Conservation (phyloP, 225 moss, liverwort and hornwort genomes). For the Antitrichia curtipendula region DNA sequence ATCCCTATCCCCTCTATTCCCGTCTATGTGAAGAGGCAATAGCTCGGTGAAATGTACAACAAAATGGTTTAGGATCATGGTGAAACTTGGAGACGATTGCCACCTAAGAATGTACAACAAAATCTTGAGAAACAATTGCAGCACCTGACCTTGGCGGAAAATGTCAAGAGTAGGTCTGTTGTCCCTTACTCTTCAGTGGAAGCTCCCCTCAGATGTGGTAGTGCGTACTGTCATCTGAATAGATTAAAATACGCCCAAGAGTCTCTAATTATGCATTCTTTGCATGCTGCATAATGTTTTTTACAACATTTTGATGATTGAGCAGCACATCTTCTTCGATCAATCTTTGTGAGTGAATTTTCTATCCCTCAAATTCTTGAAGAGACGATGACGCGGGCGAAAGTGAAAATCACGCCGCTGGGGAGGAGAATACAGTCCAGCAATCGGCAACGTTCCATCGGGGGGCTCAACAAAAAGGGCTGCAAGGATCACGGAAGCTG, state of each 20-base stretch:
- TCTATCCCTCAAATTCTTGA: background rate
- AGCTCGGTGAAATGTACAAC: background rate
- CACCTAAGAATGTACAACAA: background rate
- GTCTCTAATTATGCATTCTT: background rate
- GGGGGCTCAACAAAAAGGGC: background rate
- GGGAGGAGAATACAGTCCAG: background rate
- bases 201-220: background rate
- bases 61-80: background rate
- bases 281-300: background rate
- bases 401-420: constrained; percentile 22
- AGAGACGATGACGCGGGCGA: constrained; percentile 26
- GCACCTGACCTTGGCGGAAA: background rate
- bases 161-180: background rate
- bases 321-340: background rate
- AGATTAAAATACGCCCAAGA: background rate
- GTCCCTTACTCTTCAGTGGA: background rate
- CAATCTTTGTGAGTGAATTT: background rate
- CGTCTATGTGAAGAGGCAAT: background rate
- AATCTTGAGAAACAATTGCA: background rate
- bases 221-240: background rate
- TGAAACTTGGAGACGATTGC: background rate
- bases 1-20: background rate
- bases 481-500: background rate
- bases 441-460: background rate
- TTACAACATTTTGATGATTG: background rate